phyloP scores from a whole-genome alignment of 768 basidiomycete genomes.

The Coprinopsis strossmayeri region DNA sequence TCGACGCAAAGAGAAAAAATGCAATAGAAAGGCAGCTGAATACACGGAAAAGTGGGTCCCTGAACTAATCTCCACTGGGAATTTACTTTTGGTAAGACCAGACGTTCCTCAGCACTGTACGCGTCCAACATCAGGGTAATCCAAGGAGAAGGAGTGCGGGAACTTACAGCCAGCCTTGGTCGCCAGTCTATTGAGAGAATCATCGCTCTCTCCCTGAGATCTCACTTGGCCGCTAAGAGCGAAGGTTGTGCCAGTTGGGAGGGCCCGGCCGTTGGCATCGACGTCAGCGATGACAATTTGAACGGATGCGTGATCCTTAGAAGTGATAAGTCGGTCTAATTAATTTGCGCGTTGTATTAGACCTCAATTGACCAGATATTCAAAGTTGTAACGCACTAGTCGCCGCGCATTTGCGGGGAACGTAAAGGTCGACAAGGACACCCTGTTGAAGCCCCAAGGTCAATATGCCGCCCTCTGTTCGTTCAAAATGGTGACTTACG shows the following conservation, averaged over 20 bases:
- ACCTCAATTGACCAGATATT: not conserved
- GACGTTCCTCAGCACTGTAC: constrained; percentile 89
- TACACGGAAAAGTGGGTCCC: constrained; percentile 4
- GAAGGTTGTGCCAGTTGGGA: constrained; percentile 80
- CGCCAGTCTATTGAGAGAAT: constrained; percentile 92
- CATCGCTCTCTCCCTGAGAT: constrained; percentile 93
- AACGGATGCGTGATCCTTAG: constrained; percentile 98
- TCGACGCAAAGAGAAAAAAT: not conserved
- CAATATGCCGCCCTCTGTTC: constrained; percentile 4
- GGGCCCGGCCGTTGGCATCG: constrained; percentile 79
- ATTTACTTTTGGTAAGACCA: constrained; percentile 93
- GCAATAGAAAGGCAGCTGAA: not conserved
- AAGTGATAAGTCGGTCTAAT: constrained; percentile 93
- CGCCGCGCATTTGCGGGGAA: constrained; percentile 98
- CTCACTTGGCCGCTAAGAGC: constrained; percentile 93
- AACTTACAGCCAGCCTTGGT: constrained; percentile 93
- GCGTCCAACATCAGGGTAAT: not conserved
- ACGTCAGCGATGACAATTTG: constrained; percentile 95
- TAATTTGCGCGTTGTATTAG: constrained; percentile 1
- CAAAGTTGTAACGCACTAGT: constrained; percentile 62
- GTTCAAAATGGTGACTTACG: constrained; percentile 36
- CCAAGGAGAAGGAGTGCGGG: not conserved
- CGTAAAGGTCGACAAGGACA: constrained; percentile 99
- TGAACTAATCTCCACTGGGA: constrained; percentile 8
- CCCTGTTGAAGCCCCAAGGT: constrained; percentile 44